These are phyloP conservation scores for Cryptosporidium sp. DNA, from an alignment of 169 alveolate genomes.

Conservation along the genomic window DNA sequence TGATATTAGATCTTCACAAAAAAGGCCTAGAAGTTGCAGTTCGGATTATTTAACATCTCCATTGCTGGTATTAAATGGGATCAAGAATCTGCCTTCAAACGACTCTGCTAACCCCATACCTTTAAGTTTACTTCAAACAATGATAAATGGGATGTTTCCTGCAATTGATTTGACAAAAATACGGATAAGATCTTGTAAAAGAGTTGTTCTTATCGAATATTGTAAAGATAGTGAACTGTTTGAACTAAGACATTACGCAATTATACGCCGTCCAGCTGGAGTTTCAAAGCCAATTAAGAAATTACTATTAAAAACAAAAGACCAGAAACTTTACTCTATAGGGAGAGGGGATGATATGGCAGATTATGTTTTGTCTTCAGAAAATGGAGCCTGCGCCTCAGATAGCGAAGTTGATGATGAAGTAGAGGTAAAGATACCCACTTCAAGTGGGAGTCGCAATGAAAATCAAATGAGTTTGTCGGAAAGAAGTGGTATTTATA, in stretches of 20 bases:
- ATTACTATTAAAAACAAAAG: slow-evolving; percentile 57
- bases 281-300: slow-evolving; percentile 72
- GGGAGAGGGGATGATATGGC: slow-evolving; percentile 72
- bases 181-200: slow-evolving; percentile 77
- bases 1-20: slow-evolving; percentile 77
- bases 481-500: slow-evolving; percentile 56
- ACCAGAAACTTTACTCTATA: slow-evolving; percentile 30
- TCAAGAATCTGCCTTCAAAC: slow-evolving; percentile 24
- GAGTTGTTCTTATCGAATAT: slow-evolving; percentile 76
- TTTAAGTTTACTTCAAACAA: slow-evolving; percentile 47
- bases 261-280: slow-evolving; percentile 78
- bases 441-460: background rate
- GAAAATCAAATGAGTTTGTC: slow-evolving; percentile 40
- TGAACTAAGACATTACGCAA: slow-evolving; percentile 78
- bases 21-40: slow-evolving; percentile 72
- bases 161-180: slow-evolving; percentile 69
- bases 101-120: slow-evolving; percentile 15
- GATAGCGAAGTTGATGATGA: slow-evolving; percentile 72
- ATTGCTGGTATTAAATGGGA: slow-evolving; percentile 77
- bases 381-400: slow-evolving; percentile 38
- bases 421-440: slow-evolving; percentile 52
- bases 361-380: slow-evolving; percentile 46
- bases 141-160: slow-evolving; percentile 76
- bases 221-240: slow-evolving; percentile 5
- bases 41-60: slow-evolving; percentile 79